Conservation (phyloP, 2,329 filamentous ascomycete species). For the Trichoderma sp. region DNA sequence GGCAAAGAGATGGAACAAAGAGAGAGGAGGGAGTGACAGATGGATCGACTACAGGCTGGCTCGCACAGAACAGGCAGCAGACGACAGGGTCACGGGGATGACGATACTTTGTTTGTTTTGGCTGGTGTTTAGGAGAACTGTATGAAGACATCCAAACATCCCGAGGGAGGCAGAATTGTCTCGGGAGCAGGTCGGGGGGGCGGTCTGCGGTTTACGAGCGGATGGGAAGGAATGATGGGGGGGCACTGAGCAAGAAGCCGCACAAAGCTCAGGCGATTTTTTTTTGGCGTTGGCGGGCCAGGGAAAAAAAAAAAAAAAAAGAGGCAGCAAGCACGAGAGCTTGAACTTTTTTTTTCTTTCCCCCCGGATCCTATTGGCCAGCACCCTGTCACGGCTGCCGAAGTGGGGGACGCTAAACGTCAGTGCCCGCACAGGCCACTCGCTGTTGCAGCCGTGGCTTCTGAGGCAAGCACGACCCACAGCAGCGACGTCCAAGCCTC, state of each 20-base stretch:
- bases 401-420: conserved; percentile 34
- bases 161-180: conserved; percentile 23
- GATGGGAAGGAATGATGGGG: conserved; percentile 17
- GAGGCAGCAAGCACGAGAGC: conserved; percentile 34
- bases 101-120: conserved; percentile 16
- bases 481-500: not conserved
- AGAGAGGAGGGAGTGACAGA: not conserved
- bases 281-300: conserved; percentile 27
- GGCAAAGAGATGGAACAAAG: conserved; percentile 1
- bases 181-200: conserved; percentile 26
- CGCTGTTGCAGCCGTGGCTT: conserved; percentile 13
- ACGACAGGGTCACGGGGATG: not conserved
- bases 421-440: conserved; percentile 26
- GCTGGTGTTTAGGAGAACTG: conserved; percentile 6
- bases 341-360: conserved; percentile 38
- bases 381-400: conserved; percentile 34
- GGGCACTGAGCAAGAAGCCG: conserved; percentile 12
- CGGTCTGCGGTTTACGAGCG: conserved; percentile 29
- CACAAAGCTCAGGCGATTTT: conserved; percentile 26
- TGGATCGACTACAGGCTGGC: conserved; percentile 15
- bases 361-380: conserved; percentile 34
- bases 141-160: conserved; percentile 12
- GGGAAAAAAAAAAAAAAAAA: conserved; percentile 20
- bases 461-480: conserved; percentile 14
- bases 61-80: conserved; percentile 9